Base-by-base conservation (phyloP, 1,284 basidiomycete genomes). In the Puccinia hordei region DNA sequence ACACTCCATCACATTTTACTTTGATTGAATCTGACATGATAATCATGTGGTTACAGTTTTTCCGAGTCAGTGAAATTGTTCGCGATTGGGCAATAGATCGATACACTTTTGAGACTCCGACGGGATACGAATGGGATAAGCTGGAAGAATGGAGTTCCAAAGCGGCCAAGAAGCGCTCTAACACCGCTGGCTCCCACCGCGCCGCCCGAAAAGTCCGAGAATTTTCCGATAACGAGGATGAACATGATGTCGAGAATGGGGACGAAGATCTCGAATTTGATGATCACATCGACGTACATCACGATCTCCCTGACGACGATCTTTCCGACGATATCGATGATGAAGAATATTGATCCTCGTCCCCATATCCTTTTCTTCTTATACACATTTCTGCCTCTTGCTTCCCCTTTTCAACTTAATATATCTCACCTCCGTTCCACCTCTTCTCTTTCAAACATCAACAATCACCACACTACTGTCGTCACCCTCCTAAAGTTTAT, bases 61-160 rank as follows among this genome's bases (percentile, higher is more conserved):
- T 79, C 44, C 49, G 77, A 46, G 77, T 72, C 13, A 79, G 77
- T 63, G 77, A 79, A 46, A 44, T 79, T 22, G 77, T 72, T 12
- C 22, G 77, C 5, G 77, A 79, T 35, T 79, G 77, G 66, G 77
- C 77, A 10, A 33, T 79, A 10, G 77, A 79, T n/a, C 49, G 44
- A 2, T 79, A 72, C 59, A 72, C 77, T 13, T 72, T 44, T 46
- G 68, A 79, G 33, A 79, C 77, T 3, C 68, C 77, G 24, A 79
- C 66, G 17, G 77, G 77, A 5, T 79, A 53, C 30, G 66, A 71
- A 57, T 79, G 77, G 77, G 68, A 72, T 33, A 69, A 69, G 71
- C 41, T 79, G 10, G 77, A 71, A 35, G 77, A 79, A 57, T 79
- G 77, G 66, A 49, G 35, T 13, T 68, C 66, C 8, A 66, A 49